These are phyloP conservation scores for Cordyceps pruinosa DNA, from an alignment of 2,329 filamentous ascomycete genomes.

Conservation along the genomic window DNA sequence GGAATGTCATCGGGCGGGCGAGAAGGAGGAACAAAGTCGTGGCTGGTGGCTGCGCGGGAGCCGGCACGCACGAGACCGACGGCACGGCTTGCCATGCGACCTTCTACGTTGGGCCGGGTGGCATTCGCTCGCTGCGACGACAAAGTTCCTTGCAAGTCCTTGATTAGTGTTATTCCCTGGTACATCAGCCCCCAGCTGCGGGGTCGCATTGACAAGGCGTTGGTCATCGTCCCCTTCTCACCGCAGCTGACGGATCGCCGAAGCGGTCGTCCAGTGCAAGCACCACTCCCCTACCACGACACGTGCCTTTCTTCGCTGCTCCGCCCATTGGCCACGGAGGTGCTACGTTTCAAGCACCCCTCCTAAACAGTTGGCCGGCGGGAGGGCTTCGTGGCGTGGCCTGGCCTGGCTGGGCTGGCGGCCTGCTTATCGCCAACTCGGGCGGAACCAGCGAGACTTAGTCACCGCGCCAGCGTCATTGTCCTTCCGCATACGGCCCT, in stretches of 20 bases:
- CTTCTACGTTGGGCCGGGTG: neutral
- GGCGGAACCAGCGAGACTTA: neutral
- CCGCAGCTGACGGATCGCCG: no score
- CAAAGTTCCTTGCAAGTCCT: neutral
- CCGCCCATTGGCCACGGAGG: neutral
- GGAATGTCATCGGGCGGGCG: no score
- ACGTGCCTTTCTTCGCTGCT: neutral
- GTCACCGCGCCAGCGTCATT: neutral
- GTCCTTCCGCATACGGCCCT: conserved; percentile 8
- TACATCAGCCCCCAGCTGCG: neutral
- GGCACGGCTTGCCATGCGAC: neutral
- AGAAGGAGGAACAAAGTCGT: no score
- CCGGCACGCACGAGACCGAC: neutral
- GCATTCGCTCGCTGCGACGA: neutral
- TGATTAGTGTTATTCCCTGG: neutral
- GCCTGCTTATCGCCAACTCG: neutral
- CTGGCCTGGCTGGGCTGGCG: neutral
- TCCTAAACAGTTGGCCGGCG: no score
- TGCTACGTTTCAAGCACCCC: no score
- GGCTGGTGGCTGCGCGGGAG: no score
- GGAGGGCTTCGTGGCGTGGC: no score
- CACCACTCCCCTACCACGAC: neutral
- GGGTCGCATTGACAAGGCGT: neutral
- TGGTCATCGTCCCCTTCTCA: neutral
- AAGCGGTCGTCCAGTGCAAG: no score